Percentiles rank a stretch among this genome's conserved stretches.
Evolutionary conservation across 1,284 basidiomycete species (phyloP).

Genomic region (Austroboletus rostrupii): DNA sequence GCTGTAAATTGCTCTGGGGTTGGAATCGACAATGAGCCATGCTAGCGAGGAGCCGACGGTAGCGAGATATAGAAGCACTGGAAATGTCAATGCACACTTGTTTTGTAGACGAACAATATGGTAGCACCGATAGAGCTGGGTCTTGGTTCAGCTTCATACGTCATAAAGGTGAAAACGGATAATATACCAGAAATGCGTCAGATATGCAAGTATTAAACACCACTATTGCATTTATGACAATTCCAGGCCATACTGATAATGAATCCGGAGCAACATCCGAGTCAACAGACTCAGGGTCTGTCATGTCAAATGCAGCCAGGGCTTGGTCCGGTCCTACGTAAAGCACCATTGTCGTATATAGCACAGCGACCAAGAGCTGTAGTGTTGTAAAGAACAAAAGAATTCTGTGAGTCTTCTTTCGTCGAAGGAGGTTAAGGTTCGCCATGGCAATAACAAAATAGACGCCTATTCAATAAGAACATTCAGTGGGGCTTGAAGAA

Average conservation of each 20-base stretch:
- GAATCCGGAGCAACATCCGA: neutral
- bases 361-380: no score
- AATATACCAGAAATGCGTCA: conserved; percentile 26
- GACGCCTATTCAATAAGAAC: no score
- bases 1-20: conserved; percentile 11
- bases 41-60: conserved; percentile 16
- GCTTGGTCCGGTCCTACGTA: no score
- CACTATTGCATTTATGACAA: conserved; percentile 12
- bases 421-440: no score
- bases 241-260: conserved; percentile 13
- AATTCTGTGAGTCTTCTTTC: no score
- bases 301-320: no score
- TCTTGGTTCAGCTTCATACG: neutral
- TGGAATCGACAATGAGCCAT: conserved; percentile 11
- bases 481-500: no score
- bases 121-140: conserved; percentile 24
- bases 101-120: conserved; percentile 14
- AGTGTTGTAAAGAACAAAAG: no score
- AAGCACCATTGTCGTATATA: no score
- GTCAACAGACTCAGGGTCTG: no score
- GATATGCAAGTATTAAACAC: conserved; percentile 23
- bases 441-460: no score
- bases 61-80: conserved; percentile 13
- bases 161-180: no score
- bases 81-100: neutral